Evolutionary conservation across 768 basidiomycete species (phyloP).

Genomic region (Boletellus ananas): DNA sequence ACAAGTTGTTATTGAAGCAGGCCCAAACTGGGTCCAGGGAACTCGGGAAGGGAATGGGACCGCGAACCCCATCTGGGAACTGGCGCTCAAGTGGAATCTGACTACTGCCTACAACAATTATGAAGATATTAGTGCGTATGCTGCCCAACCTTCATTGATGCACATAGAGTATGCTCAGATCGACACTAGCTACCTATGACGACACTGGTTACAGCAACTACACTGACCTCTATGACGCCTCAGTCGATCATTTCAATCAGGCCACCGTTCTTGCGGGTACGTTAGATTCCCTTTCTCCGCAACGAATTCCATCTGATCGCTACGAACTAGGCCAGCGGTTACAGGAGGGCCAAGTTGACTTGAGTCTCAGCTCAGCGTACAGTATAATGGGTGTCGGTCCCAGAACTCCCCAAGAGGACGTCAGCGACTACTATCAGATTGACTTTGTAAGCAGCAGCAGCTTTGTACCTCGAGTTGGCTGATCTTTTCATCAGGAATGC

Average conservation of each 20-base stretch:
- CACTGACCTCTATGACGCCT: constrained; percentile 39
- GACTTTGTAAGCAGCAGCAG: constrained; percentile 26
- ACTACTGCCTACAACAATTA: constrained; percentile 44
- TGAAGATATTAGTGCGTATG: constrained; percentile 40
- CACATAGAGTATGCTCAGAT: background rate
- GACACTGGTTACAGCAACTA: constrained; percentile 48
- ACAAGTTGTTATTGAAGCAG: constrained; percentile 48
- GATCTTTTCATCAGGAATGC: constrained; percentile 25
- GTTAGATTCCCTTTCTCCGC: constrained; percentile 26
- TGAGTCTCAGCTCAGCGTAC: constrained; percentile 53
- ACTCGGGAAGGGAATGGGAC: constrained; percentile 45
- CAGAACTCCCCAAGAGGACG: constrained; percentile 43
- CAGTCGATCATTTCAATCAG: constrained; percentile 37
- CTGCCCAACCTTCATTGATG: background rate
- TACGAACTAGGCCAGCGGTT: constrained; percentile 11
- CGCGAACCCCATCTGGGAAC: constrained; percentile 53
- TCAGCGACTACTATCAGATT: constrained; percentile 56
- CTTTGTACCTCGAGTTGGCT: background rate
- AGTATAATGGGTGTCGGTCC: constrained; percentile 46
- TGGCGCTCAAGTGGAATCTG: constrained; percentile 52
- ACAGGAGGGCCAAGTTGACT: constrained; percentile 40
- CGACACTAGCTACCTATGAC: constrained; percentile 47
- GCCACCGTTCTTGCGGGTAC: constrained; percentile 46
- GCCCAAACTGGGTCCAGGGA: constrained; percentile 60
- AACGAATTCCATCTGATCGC: constrained; percentile 39